Evolutionary conservation across 2,329 filamentous ascomycete species (phyloP).

Genomic region (Clarireedia hainanense): DNA sequence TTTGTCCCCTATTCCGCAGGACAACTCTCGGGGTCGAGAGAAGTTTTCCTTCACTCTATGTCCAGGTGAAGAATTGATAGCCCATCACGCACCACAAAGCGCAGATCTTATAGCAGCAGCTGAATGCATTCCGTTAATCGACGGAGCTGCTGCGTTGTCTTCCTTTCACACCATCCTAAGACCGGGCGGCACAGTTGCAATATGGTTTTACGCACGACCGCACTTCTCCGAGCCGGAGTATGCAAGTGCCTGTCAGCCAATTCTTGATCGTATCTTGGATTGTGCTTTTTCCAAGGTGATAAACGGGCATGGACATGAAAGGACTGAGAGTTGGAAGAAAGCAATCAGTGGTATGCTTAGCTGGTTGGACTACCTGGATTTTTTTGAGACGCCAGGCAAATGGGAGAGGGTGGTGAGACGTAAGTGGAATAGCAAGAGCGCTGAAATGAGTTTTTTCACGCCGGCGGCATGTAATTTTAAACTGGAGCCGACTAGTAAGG

Average conservation of each 20-base stretch:
- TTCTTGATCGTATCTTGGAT: not conserved
- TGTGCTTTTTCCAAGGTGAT: not conserved
- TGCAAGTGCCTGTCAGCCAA: not conserved
- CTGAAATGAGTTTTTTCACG: not conserved
- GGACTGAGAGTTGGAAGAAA: not conserved
- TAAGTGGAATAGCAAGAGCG: not conserved
- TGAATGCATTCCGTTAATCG: not conserved
- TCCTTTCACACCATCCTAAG: not conserved
- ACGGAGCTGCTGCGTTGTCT: not conserved
- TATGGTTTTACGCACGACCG: not conserved
- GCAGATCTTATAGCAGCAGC: not conserved
- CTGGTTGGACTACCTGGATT: not conserved
- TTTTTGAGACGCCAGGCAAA: not conserved
- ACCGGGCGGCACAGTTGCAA: not conserved
- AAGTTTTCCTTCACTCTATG: not conserved
- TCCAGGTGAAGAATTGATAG: not conserved
- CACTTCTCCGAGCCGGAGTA: not conserved
- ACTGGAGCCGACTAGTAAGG: not conserved
- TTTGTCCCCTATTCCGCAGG: not conserved
- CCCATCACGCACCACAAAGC: not conserved
- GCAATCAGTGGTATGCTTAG: not conserved
- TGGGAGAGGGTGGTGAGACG: not conserved
- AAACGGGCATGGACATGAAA: not conserved
- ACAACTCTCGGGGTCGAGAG: not conserved
- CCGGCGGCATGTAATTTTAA: not conserved